Base-by-base conservation (phyloP, 2,329 filamentous ascomycete genomes). In the Colletotrichum abscissum region DNA sequence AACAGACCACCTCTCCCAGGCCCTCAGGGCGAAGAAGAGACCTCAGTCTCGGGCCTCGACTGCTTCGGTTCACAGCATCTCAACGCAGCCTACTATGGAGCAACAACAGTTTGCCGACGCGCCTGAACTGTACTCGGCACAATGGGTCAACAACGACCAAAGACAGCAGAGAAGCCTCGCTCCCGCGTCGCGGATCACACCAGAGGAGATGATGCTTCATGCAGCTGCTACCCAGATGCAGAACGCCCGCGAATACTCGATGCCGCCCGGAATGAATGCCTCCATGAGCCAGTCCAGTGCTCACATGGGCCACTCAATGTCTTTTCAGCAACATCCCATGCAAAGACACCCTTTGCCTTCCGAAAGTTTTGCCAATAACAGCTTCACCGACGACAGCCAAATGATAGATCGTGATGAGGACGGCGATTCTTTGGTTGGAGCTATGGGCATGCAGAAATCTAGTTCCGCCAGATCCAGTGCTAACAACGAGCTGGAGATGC, bases 401-500 rank as follows among this genome's bases (percentile, higher is more conserved):
- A 85, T 92, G 83, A 79, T 91, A 76, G 90, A 91, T 69, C 87
- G 88, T 60, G 90, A 92, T 58, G 88, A 89, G 33, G 90, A 92
- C 14, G 86, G 81, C 22, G 88, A 91, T 68, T 88, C 88, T 4
- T 79, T 89, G 72, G 81, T 83, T 1, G 86, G 85, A 12, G 79
- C 83, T 8, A 78, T 81, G 19, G 82, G 82, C 30, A 86, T 87
- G 52, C 83, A 88, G 42, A 92, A 90, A 81, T 87, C 89, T 33
- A 83, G 85, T n/a, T 85, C 88, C 9, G 87, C 89, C 33, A 88
- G 92, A 62, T 92, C 92, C 19, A 95, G 91, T 75, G 93, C 93
- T 3, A 94, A 94, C 76, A 95, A 95, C 77, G 94, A 95, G 81
- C 87, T 93, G 72, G 94, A 96, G 81, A 92, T 96, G 88, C 89